Conservation (phyloP, 805 yeast genomes). For the Pachysolen tannophilus region DNA sequence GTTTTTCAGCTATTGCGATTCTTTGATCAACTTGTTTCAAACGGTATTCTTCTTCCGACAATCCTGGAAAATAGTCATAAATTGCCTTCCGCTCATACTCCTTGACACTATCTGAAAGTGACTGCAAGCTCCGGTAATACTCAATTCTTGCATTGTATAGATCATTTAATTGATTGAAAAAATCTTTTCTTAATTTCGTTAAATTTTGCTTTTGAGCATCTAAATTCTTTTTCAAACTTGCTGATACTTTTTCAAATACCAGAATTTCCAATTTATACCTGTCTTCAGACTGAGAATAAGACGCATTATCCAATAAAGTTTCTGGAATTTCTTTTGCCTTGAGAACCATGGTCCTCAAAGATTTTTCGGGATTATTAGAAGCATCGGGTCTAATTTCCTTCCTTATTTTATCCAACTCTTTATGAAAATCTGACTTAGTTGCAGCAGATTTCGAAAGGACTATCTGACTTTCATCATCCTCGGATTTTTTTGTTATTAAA, state of each 20-base stretch:
- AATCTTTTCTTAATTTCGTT: slow-evolving; percentile 34
- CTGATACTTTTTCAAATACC: slow-evolving; percentile 11
- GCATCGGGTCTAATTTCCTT: slow-evolving; percentile 22
- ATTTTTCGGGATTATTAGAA: slow-evolving; percentile 22
- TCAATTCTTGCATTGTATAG: slow-evolving; percentile 74
- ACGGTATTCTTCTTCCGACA: background rate
- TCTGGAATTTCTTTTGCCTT: slow-evolving; percentile 22
- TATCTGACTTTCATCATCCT: slow-evolving; percentile 10
- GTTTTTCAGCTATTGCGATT: background rate
- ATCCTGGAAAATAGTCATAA: background rate
- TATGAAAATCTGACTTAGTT: slow-evolving; percentile 22
- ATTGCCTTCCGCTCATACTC: slow-evolving; percentile 25
- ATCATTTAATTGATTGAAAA: slow-evolving; percentile 45
- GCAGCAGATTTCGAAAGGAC: slow-evolving; percentile 11
- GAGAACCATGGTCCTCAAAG: slow-evolving; percentile 26
- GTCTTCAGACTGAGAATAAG: slow-evolving; percentile 18
- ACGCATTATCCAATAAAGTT: no score
- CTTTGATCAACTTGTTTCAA: slow-evolving; percentile 1
- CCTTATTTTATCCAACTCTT: slow-evolving; percentile 21
- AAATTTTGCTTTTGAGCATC: slow-evolving; percentile 36
- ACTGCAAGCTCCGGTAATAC: slow-evolving; percentile 80
- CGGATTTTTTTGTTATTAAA: slow-evolving; percentile 1
- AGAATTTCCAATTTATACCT: slow-evolving; percentile 15
- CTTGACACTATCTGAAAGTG: slow-evolving; percentile 73
- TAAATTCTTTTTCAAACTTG: slow-evolving; percentile 22